Evolutionary conservation across 805 yeast genomes (phyloP).

Genomic region (Metschnikowia sp.): DNA sequence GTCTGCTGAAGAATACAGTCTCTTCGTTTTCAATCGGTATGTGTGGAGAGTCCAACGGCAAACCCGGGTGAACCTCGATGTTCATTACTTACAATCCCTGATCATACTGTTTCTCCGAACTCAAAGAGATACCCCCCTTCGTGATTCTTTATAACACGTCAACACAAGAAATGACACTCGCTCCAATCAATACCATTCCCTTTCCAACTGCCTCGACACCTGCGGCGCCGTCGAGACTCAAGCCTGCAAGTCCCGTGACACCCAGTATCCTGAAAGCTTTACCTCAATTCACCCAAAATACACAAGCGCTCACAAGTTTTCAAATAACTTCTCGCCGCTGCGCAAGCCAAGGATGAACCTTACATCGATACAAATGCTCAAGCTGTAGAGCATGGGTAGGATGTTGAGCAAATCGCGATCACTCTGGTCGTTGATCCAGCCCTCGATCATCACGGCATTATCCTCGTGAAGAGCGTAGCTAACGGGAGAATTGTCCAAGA

Average conservation of each 20-base stretch:
- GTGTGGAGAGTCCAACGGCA: too few relatives aligned
- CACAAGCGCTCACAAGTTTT: constrained; percentile 15
- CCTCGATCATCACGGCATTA: constrained; percentile 91
- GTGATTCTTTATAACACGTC: too few relatives aligned
- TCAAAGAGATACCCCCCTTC: too few relatives aligned
- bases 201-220: not conserved
- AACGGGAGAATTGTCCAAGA: constrained; percentile 90
- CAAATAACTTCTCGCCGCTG: constrained; percentile 65
- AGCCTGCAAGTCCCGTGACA: constrained; percentile 5
- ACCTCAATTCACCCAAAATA: not conserved
- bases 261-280: too few relatives aligned
- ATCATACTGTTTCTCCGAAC: too few relatives aligned
- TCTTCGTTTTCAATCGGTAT: too few relatives aligned
- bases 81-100: too few relatives aligned
- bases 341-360: constrained; percentile 72
- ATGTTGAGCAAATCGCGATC: constrained; percentile 80
- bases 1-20: too few relatives aligned
- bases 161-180: too few relatives aligned
- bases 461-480: constrained; percentile 80
- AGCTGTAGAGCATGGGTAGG: constrained; percentile 72
- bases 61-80: too few relatives aligned
- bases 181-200: too few relatives aligned
- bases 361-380: constrained; percentile 82
- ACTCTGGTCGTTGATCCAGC: constrained; percentile 96
- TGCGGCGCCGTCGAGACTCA: constrained; percentile 1